Evolutionary conservation across 768 basidiomycete species (phyloP), one percentile per base, ranked within the genome.

Genomic region (Cubamyces sp.): DNA sequence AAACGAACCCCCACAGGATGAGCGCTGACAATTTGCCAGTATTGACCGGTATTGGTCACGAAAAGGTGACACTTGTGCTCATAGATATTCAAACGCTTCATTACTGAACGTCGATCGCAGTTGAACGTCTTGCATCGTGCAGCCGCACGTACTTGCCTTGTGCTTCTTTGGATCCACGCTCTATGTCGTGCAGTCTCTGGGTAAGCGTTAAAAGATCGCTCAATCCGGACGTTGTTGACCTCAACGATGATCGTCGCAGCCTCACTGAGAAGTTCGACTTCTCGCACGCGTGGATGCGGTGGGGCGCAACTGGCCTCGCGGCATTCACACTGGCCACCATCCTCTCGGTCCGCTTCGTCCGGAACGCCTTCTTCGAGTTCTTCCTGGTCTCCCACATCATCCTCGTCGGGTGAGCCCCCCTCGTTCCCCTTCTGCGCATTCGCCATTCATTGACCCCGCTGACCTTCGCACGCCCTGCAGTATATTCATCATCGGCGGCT

Each of bases 1-100:
- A 25, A 11, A 28, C 16, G 25, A 9, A 43, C 7, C 6, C 19
- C 28, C 19, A 16, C 3, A 15, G 15, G 26, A 15, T 28, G 14
- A 18, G 16, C 5, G 15, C 41, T 64, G 28, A 60, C 5, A 16
- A 40, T 16, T 8, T 14, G 21, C 21, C 41, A 84, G 82, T 76
- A 66, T 50, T 84, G 41, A 85, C 82, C 21, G 84, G 85, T 7
- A 72, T 86, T 47, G 73, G 81, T 11, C 84, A 85, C 58, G 85
- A 86, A 69, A 82, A 80, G 67, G 70, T 68, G 56, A 21, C 42
- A 15, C 5, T 4, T 34, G 5, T 7, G 34, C 11, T 1, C 6
- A 34, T 34, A 34, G 34, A 34, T 5, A 6, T 34, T 34, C n/a
- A 34, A 1, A 9, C 9, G 1, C 34, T 11, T 1, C 9, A 34